A percentile compares a stretch with the other conserved stretches of the same genome.
phyloP scores from a whole-genome alignment of 495 filamentous ascomycete genomes.

The Tuber umbilicatum region DNA sequence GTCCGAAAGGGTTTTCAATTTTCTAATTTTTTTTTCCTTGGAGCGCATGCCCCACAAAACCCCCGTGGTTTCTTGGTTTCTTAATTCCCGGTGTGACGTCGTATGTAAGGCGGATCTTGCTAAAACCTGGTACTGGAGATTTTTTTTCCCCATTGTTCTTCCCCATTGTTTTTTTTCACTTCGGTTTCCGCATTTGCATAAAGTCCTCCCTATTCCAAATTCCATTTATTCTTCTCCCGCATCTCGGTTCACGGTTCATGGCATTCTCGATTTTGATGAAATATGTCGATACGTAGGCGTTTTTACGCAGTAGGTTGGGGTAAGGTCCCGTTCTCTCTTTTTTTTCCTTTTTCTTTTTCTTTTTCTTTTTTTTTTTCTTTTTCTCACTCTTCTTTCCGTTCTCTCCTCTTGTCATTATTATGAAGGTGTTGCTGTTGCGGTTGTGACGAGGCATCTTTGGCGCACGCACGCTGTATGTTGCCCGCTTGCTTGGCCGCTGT shows the following conservation, averaged over 20 bases:
- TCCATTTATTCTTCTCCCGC: neutral
- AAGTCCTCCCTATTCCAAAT: neutral
- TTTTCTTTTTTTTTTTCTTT: neutral
- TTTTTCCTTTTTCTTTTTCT: neutral
- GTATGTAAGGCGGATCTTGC: conserved; percentile 34
- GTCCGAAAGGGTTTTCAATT: neutral
- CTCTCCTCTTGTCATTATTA: neutral
- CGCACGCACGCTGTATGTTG: neutral
- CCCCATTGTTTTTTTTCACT: conserved; percentile 9
- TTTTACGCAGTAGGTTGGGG: conserved; percentile 16
- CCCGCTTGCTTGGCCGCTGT: neutral
- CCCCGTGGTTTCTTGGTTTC: conserved; percentile 24
- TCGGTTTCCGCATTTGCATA: conserved; percentile 14
- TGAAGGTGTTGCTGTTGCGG: neutral
- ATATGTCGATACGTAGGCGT: conserved; percentile 29
- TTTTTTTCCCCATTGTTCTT: conserved; percentile 25
- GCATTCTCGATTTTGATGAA: conserved; percentile 20
- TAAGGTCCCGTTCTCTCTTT: neutral
- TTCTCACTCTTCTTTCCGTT: neutral
- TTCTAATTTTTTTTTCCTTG: conserved; percentile 29
- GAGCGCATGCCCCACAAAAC: conserved; percentile 24
- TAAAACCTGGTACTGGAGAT: conserved; percentile 30
- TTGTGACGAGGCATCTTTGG: conserved; percentile 2
- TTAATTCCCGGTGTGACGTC: conserved; percentile 25
- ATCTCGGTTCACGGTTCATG: conserved; percentile 13